A percentile compares a stretch with the other conserved stretches of the same genome.
Evolutionary conservation across 2,329 filamentous ascomycete genomes (phyloP).

Genomic region (Trichoderma atrobrunneum): DNA sequence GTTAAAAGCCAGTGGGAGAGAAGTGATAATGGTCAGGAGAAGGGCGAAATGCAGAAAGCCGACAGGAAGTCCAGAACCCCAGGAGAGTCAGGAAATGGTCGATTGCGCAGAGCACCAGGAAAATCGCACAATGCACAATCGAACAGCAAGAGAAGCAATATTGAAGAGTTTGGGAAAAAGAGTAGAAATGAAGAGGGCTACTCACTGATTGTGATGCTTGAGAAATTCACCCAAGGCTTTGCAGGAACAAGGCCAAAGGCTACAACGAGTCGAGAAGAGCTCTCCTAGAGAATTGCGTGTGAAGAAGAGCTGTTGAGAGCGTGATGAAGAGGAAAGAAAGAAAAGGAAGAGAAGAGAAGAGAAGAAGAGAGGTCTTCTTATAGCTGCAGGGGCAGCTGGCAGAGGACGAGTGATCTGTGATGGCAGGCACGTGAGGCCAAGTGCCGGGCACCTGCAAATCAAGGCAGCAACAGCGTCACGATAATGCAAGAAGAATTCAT

Average conservation of each 20-base stretch:
- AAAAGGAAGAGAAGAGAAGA: slow-evolving; percentile 1
- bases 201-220: slow-evolving; percentile 1
- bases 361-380: slow-evolving; percentile 5
- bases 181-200: not conserved
- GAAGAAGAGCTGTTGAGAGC: not conserved
- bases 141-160: not conserved
- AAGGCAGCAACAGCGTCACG: not conserved
- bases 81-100: not conserved
- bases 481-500: not conserved
- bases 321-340: slow-evolving; percentile 7
- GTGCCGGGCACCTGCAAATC: slow-evolving; percentile 1
- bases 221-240: not conserved
- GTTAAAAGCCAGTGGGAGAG: not conserved
- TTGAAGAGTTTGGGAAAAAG: not conserved
- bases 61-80: not conserved
- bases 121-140: not conserved
- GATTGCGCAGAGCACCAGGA: not conserved
- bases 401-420: slow-evolving; percentile 6
- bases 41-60: not conserved
- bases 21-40: not conserved
- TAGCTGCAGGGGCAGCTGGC: not conserved
- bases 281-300: not conserved
- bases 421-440: slow-evolving; percentile 7
- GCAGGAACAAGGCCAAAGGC: not conserved
- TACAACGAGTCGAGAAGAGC: not conserved